Percentiles rank a stretch among this genome's conserved stretches.
Conservation (phyloP, 805 yeast genomes). For the Gaillardinia entomophila region DNA sequence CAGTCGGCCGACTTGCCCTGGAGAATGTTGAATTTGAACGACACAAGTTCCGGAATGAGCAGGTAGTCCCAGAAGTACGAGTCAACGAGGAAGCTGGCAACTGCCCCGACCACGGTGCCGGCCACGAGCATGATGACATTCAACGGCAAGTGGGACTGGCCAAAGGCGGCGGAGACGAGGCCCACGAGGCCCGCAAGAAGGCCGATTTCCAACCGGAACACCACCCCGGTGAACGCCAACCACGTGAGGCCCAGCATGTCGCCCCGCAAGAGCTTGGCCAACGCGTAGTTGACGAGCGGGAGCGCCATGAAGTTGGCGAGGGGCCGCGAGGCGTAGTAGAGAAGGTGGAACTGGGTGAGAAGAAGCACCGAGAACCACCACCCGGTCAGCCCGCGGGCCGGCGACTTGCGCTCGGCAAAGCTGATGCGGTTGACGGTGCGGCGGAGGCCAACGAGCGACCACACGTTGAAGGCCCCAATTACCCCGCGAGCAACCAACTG, state of each 20-base stretch:
- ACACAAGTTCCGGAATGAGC: slow-evolving; percentile 69
- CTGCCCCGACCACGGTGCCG: slow-evolving; percentile 51
- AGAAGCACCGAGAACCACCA: slow-evolving; percentile 57
- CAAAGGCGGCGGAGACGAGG: slow-evolving; percentile 37
- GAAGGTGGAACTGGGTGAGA: slow-evolving; percentile 69
- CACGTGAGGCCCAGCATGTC: slow-evolving; percentile 43
- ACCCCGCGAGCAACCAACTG: slow-evolving; percentile 54
- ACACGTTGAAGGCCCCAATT: slow-evolving; percentile 58
- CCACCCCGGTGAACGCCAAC: slow-evolving; percentile 56
- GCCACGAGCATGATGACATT: slow-evolving; percentile 29
- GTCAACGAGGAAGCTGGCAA: slow-evolving; percentile 50
- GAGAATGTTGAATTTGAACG: slow-evolving; percentile 72
- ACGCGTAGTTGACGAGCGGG: slow-evolving; percentile 60
- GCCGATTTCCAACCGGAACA: slow-evolving; percentile 70
- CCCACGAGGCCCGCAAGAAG: slow-evolving; percentile 47
- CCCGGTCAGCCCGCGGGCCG: slow-evolving; percentile 24
- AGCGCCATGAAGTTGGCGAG: slow-evolving; percentile 84
- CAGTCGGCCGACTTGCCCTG: slow-evolving; percentile 68
- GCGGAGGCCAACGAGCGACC: slow-evolving; percentile 48
- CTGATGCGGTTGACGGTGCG: slow-evolving; percentile 20
- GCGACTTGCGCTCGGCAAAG: slow-evolving; percentile 12
- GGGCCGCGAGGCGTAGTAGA: slow-evolving; percentile 77
- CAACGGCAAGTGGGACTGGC: slow-evolving; percentile 39
- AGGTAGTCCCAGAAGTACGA: slow-evolving; percentile 65
- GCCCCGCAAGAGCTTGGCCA: slow-evolving; percentile 47